Percentiles rank a stretch among this genome's conserved stretches.
Evolutionary conservation across 169 alveolate species (phyloP).

Genomic region (Plasmodium gaboni): DNA sequence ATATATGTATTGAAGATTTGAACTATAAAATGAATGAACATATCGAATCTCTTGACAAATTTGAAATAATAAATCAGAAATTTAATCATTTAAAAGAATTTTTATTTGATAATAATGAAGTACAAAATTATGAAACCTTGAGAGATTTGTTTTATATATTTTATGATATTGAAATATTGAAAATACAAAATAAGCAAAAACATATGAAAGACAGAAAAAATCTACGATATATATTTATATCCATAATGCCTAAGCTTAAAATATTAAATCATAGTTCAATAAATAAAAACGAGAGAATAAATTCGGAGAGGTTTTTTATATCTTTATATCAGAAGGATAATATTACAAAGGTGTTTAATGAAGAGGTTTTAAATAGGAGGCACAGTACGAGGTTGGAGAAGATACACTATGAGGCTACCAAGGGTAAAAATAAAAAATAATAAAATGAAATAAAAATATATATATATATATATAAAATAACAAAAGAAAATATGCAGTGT

Average conservation of each 20-base stretch:
- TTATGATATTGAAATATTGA: slow-evolving; percentile 62
- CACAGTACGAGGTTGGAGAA: slow-evolving; percentile 52
- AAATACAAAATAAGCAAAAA: slow-evolving; percentile 35
- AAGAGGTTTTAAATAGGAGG: slow-evolving; percentile 25
- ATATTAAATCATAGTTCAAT: slow-evolving; percentile 46
- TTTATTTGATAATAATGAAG: slow-evolving; percentile 50
- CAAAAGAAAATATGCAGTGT: too few relatives aligned
- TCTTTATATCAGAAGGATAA: slow-evolving; percentile 49
- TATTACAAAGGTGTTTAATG: slow-evolving; percentile 44
- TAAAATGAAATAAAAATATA: too few relatives aligned
- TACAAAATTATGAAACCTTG: slow-evolving; percentile 51
- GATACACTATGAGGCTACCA: slow-evolving; percentile 44
- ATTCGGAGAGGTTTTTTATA: slow-evolving; percentile 70
- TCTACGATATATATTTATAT: slow-evolving; percentile 50
- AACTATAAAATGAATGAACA: background rate
- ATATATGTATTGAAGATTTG: slow-evolving; percentile 15
- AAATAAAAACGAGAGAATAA: slow-evolving; percentile 54
- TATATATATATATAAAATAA: too few relatives aligned
- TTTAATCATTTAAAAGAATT: slow-evolving; percentile 63
- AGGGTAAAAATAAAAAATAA: slow-evolving; percentile 19
- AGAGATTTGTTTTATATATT: slow-evolving; percentile 64
- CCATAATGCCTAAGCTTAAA: slow-evolving; percentile 56
- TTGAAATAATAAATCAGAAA: slow-evolving; percentile 35
- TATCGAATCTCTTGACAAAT: background rate
- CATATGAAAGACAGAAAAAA: slow-evolving; percentile 27